A percentile compares a stretch with the other conserved stretches of the same genome.
These are phyloP conservation scores for Hyphochytrium catenoides DNA, from an alignment of 352 stramenopile genomes.

Conservation along the genomic window DNA sequence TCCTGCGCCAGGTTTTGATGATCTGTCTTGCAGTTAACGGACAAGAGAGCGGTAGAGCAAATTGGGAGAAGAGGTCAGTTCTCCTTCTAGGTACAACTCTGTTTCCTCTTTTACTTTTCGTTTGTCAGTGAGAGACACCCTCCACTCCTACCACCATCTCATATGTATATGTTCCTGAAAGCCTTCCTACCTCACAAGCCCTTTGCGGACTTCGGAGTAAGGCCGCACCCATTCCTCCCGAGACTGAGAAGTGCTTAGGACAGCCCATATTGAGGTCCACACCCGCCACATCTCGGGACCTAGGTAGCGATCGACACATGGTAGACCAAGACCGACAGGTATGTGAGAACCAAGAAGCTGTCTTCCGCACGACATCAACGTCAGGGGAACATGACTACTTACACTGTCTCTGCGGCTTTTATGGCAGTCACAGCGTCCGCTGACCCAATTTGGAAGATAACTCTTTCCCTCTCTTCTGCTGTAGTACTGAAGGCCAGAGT, in stretches of 20 bases:
- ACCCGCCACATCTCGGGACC: slow-evolving; percentile 51
- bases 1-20: slow-evolving; percentile 40
- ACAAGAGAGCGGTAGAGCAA: not conserved
- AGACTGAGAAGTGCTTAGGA: slow-evolving; percentile 74
- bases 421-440: slow-evolving; percentile 39
- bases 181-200: slow-evolving; percentile 36
- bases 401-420: slow-evolving; percentile 44
- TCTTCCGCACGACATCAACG: not conserved
- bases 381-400: slow-evolving; percentile 7
- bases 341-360: too few species aligned
- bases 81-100: too few species aligned
- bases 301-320: slow-evolving; percentile 6
- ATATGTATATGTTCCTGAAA: not conserved
- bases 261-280: slow-evolving; percentile 87
- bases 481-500: slow-evolving; percentile 65
- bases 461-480: slow-evolving; percentile 33
- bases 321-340: not conserved
- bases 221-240: slow-evolving; percentile 70
- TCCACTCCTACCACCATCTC: not conserved
- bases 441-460: slow-evolving; percentile 72
- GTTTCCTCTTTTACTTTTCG: too few species aligned
- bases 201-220: slow-evolving; percentile 62
- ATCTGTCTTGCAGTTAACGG: slow-evolving; percentile 15
- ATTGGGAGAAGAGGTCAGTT: too few species aligned
- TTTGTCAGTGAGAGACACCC: too few species aligned